These are phyloP conservation scores for Lepidium didymum DNA, from an alignment of 345 rosid species.

Conservation along the genomic window DNA sequence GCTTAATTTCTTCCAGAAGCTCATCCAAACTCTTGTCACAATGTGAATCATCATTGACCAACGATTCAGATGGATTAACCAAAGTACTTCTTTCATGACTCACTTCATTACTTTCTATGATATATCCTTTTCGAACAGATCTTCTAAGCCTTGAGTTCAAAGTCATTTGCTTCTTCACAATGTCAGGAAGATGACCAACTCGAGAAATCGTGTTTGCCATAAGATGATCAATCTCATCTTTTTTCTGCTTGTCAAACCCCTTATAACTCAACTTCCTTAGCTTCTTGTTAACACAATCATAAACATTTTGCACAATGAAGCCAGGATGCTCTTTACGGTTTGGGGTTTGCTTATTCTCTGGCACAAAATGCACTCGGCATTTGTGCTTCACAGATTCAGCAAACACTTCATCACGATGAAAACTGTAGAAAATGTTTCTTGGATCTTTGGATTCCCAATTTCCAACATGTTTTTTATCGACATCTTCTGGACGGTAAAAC, in stretches of 20 bases:
- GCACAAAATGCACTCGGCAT: conserved; percentile 78
- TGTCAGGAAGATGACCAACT: conserved; percentile 38
- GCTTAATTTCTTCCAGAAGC: conserved; percentile 55
- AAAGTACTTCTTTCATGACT: conserved; percentile 44
- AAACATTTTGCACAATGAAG: conserved; percentile 68
- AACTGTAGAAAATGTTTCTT: conserved; percentile 74
- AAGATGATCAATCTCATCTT: conserved; percentile 42
- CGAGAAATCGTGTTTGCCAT: conserved; percentile 56
- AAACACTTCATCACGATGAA: conserved; percentile 68
- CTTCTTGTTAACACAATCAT: conserved; percentile 41
- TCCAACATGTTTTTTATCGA: conserved; percentile 53
- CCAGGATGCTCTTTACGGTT: conserved; percentile 54
- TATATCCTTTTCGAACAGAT: conserved; percentile 22
- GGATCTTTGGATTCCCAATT: conserved; percentile 57
- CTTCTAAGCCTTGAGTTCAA: conserved; percentile 20
- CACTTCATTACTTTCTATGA: conserved; percentile 36
- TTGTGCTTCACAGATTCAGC: conserved; percentile 85
- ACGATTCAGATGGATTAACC: conserved; percentile 34
- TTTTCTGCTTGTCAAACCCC: conserved; percentile 38
- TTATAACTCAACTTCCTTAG: conserved; percentile 39
- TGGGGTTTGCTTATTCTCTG: conserved; percentile 61
- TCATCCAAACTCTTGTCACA: conserved; percentile 66
- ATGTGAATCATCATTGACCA: conserved; percentile 47
- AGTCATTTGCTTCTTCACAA: background rate
- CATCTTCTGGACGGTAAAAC: conserved; percentile 93